Conservation (phyloP, 352 stramenopile genomes). For the Globisporangium barbulae region DNA sequence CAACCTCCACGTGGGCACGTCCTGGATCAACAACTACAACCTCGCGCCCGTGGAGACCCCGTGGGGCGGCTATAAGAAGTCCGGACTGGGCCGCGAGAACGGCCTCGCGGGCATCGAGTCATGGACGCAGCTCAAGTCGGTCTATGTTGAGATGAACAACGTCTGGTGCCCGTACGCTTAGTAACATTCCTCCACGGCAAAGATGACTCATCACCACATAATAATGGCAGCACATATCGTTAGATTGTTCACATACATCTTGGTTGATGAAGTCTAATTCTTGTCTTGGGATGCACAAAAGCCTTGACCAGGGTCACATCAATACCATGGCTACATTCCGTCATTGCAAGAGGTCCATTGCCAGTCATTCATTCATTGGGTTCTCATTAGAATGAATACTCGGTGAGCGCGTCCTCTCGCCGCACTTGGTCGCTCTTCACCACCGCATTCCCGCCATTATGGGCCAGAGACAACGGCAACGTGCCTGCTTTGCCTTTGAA, state of each 20-base stretch:
- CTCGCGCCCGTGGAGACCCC: conserved; percentile 80
- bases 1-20: conserved; percentile 71
- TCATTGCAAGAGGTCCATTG: not conserved
- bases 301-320: not conserved
- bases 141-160: conserved; percentile 84
- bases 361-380: not conserved
- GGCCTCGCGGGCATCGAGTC: conserved; percentile 78
- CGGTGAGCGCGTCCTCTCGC: conserved; percentile 10
- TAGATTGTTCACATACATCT: too few species aligned
- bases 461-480: not conserved
- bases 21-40: conserved; percentile 92
- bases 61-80: conserved; percentile 91
- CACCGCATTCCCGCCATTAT: not conserved
- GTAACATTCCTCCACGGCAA: conserved; percentile 7
- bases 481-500: conserved; percentile 31
- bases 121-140: conserved; percentile 90
- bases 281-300: not conserved
- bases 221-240: too few species aligned
- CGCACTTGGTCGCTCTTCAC: conserved; percentile 27
- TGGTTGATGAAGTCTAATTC: too few species aligned
- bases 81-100: conserved; percentile 91
- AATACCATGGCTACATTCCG: not conserved
- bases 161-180: conserved; percentile 68
- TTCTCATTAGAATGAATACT: conserved; percentile 10
- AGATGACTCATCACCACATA: too few species aligned